phyloP scores from a whole-genome alignment of 1,139 yeast genomes.

The Yamadazyma friedrichii region DNA sequence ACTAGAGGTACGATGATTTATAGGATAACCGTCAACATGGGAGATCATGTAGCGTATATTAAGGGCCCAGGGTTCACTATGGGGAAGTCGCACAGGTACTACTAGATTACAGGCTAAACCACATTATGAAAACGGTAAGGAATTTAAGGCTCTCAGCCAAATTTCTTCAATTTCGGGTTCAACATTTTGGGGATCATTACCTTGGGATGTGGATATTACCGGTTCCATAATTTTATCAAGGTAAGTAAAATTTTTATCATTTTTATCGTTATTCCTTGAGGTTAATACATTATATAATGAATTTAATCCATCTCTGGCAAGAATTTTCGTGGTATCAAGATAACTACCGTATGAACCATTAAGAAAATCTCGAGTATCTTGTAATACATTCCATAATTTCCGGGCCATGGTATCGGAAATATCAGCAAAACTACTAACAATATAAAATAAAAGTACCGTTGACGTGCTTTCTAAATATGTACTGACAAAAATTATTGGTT shows the following conservation, averaged over 20 bases:
- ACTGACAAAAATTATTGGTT: constrained; percentile 14
- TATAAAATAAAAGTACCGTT: constrained; percentile 14
- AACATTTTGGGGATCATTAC: constrained; percentile 3
- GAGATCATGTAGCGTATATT: no score
- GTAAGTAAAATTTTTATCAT: constrained; percentile 7
- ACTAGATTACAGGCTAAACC: not conserved
- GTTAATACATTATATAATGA: constrained; percentile 10
- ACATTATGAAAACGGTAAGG: constrained; percentile 7
- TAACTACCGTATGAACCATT: constrained; percentile 15
- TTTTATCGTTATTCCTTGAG: constrained; percentile 3
- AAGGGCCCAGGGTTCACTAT: no score
- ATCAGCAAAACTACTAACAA: constrained; percentile 9
- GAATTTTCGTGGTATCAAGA: constrained; percentile 11
- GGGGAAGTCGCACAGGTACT: no score
- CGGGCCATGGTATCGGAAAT: constrained; percentile 12
- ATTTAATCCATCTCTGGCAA: constrained; percentile 13
- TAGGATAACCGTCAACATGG: no score
- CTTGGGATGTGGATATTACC: constrained; percentile 6
- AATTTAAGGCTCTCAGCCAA: constrained; percentile 14
- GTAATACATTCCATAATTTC: constrained; percentile 12
- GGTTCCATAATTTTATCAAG: constrained; percentile 13
- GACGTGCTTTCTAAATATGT: constrained; percentile 15
- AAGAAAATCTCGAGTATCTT: constrained; percentile 12
- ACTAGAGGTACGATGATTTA: no score
- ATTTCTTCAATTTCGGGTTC: constrained; percentile 12